Conservation (phyloP, 2,329 filamentous ascomycete genomes). For the Talaromyces marneffei region DNA sequence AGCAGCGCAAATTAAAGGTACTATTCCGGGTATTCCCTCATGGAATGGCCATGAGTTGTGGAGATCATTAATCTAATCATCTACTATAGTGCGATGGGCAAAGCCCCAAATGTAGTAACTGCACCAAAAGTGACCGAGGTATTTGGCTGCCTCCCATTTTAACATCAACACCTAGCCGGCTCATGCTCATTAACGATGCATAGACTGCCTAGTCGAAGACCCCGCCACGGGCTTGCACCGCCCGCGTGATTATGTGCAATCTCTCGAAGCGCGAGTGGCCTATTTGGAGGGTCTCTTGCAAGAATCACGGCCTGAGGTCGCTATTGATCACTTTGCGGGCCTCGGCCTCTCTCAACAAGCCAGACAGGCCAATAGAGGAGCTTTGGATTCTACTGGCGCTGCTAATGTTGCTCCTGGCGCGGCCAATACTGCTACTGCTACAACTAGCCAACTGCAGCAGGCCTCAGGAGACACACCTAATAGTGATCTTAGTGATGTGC, state of each 20-base stretch:
- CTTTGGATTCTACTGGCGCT: neutral
- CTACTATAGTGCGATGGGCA: constrained; percentile 19
- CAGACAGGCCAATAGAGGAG: neutral
- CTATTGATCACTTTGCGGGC: constrained; percentile 6
- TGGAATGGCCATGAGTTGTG: neutral
- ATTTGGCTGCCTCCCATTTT: constrained; percentile 2
- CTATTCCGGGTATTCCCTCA: neutral
- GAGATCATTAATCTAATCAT: neutral
- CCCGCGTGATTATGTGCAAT: constrained; percentile 31
- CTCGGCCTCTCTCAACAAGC: neutral
- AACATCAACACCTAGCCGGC: neutral
- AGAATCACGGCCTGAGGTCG: constrained; percentile 21
- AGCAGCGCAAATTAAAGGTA: constrained; percentile 25
- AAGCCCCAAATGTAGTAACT: constrained; percentile 26
- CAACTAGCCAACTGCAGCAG: neutral
- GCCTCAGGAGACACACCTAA: neutral
- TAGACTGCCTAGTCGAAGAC: constrained; percentile 34
- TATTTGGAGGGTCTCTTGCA: constrained; percentile 29
- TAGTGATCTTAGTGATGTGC: constrained; percentile 14
- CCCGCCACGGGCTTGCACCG: constrained; percentile 30
- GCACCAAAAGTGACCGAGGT: constrained; percentile 19
- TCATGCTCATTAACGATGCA: neutral
- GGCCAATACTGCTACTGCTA: neutral
- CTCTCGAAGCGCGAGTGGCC: constrained; percentile 15
- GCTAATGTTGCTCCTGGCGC: neutral